Percentiles rank a stretch among this genome's conserved stretches.
phyloP scores from a whole-genome alignment of 1,284 basidiomycete species.

The Mycena citricolor region DNA sequence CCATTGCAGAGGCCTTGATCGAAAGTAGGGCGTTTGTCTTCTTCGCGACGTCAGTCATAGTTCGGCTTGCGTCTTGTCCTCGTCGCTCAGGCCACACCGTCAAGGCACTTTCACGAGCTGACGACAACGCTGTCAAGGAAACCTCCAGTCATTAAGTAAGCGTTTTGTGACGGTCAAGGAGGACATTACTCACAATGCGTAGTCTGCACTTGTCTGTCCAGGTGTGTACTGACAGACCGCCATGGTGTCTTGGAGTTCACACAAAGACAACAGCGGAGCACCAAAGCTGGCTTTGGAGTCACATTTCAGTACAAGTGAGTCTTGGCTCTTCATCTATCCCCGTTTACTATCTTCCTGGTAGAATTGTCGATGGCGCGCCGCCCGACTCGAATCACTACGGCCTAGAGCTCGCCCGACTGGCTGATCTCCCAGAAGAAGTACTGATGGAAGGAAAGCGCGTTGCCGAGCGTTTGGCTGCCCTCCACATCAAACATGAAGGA shows the following conservation, averaged over 20 bases:
- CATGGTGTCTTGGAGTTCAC: too few relatives aligned
- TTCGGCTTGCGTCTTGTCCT: conserved; percentile 1
- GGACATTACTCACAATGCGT: conserved; percentile 18
- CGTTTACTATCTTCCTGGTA: too few relatives aligned
- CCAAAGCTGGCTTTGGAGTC: conserved; percentile 59
- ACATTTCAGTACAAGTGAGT: conserved; percentile 78
- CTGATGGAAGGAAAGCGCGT: conserved; percentile 62
- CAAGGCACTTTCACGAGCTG: conserved; percentile 75
- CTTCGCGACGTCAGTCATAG: conserved; percentile 75
- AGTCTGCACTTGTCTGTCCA: conserved; percentile 84
- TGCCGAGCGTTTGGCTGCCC: conserved; percentile 55
- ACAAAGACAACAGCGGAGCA: conserved; percentile 46
- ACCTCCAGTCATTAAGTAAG: conserved; percentile 73
- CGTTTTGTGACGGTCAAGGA: conserved; percentile 25
- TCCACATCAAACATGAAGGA: conserved; percentile 58
- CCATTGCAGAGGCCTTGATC: conserved; percentile 88
- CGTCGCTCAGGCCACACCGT: neutral
- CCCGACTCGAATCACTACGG: conserved; percentile 69
- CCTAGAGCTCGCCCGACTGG: conserved; percentile 80
- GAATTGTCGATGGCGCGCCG: conserved; percentile 66
- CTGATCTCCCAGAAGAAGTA: conserved; percentile 74
- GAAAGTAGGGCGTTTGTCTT: conserved; percentile 75
- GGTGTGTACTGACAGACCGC: too few relatives aligned
- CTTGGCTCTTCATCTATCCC: too few relatives aligned
- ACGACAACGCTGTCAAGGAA: conserved; percentile 68